These are phyloP conservation scores for Cyphellophora europaea DNA, from an alignment of 2,329 filamentous ascomycete species.

Conservation along the genomic window DNA sequence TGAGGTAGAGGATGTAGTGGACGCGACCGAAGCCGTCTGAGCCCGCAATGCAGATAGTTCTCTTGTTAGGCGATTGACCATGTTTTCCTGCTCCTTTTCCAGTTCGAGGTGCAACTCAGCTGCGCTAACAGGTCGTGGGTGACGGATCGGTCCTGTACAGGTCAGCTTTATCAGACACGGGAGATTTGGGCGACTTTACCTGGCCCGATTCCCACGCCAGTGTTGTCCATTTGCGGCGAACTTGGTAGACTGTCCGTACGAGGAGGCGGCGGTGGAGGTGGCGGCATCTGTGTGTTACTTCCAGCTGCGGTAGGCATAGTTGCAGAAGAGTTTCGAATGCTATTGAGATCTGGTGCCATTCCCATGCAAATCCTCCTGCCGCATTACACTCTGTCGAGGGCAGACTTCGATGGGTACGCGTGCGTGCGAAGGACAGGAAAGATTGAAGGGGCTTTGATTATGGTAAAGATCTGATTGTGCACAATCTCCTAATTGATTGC, in stretches of 20 bases:
- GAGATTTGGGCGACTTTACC: slow-evolving; percentile 23
- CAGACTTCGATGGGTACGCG: too few species aligned
- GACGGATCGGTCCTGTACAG: slow-evolving; percentile 61
- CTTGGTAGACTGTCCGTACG: slow-evolving; percentile 22
- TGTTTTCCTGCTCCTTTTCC: slow-evolving; percentile 90
- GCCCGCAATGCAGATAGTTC: slow-evolving; percentile 77
- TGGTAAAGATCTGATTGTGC: too few species aligned
- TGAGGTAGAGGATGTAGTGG: slow-evolving; percentile 49
- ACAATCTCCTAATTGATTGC: too few species aligned
- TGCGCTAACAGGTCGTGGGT: slow-evolving; percentile 78
- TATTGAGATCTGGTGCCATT: slow-evolving; percentile 43
- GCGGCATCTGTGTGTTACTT: slow-evolving; percentile 36
- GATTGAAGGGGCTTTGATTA: too few species aligned
- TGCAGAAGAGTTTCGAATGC: slow-evolving; percentile 28
- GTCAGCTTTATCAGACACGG: neutral
- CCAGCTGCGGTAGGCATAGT: slow-evolving; percentile 15
- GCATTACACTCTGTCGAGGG: too few species aligned
- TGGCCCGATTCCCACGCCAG: slow-evolving; percentile 28
- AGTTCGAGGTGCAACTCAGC: slow-evolving; percentile 82
- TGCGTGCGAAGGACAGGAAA: too few species aligned
- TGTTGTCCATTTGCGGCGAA: slow-evolving; percentile 24
- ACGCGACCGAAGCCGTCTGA: slow-evolving; percentile 54
- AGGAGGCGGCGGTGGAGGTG: slow-evolving; percentile 23
- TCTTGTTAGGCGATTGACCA: slow-evolving; percentile 87
- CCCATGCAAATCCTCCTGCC: too few species aligned